A percentile compares a stretch with the other conserved stretches of the same genome.
Conservation (phyloP, 148 eudicot genomes). For the Selenicereus undatus region DNA sequence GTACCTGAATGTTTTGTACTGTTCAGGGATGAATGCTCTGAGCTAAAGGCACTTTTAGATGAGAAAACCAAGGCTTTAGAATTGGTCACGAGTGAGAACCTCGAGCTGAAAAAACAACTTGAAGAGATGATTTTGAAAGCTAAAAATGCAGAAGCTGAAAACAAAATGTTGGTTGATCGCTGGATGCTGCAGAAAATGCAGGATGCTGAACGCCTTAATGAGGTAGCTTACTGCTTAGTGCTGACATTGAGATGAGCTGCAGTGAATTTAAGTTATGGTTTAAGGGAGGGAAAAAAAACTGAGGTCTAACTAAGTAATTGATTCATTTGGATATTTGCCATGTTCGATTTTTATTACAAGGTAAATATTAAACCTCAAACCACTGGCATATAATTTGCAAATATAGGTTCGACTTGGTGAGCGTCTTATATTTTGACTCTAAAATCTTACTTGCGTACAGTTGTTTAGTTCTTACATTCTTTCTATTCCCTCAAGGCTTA, state of each 20-base stretch:
- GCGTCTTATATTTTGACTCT: no score
- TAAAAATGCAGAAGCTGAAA: constrained; percentile 70
- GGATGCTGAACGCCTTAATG: constrained; percentile 93
- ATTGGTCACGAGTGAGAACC: constrained; percentile 63
- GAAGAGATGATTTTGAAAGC: constrained; percentile 59
- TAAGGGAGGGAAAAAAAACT: neutral
- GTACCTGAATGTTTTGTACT: constrained; percentile 12
- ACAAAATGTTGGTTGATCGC: constrained; percentile 75
- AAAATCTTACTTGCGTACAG: no score
- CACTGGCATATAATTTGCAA: no score
- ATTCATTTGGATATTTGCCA: neutral
- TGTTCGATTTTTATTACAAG: neutral
- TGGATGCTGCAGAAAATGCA: constrained; percentile 96
- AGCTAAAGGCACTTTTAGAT: constrained; percentile 47
- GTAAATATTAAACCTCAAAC: neutral
- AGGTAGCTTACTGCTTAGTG: constrained; percentile 39
- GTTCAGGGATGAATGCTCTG: constrained; percentile 73
- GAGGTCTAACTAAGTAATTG: neutral
- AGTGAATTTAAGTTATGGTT: neutral
- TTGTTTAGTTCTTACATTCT: no score
- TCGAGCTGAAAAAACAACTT: constrained; percentile 58
- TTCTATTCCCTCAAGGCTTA: no score
- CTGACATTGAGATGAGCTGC: neutral
- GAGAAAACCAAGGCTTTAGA: constrained; percentile 73
- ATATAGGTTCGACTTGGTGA: no score